A percentile compares a stretch with the other conserved stretches of the same genome.
These are phyloP conservation scores for Aspergillus uvarum DNA, from an alignment of 2,329 filamentous ascomycete species.

Conservation along the genomic window DNA sequence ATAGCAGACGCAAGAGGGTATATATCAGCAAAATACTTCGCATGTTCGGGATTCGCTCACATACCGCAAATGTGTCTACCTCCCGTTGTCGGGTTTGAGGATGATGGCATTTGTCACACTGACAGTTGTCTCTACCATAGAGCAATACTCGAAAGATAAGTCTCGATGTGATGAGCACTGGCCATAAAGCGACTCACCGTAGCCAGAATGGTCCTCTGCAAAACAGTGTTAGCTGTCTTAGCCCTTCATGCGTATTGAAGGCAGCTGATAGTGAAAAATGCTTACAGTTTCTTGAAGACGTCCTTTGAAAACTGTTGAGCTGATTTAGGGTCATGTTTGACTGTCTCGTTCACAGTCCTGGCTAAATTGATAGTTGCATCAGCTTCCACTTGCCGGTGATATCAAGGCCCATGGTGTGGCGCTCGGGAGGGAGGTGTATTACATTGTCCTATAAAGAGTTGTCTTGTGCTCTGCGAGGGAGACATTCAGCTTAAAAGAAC, in stretches of 20 bases:
- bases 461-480: not conserved
- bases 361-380: not conserved
- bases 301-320: not conserved
- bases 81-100: conserved; percentile 68
- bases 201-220: conserved; percentile 19
- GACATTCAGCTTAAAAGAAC: not conserved
- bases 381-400: not conserved
- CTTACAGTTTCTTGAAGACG: not conserved
- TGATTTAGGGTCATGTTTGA: too few relatives aligned
- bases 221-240: conserved; percentile 4
- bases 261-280: not conserved
- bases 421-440: not conserved
- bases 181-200: conserved; percentile 8
- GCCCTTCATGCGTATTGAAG: not conserved
- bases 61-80: conserved; percentile 67
- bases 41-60: not conserved
- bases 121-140: conserved; percentile 67
- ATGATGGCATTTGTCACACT: conserved; percentile 66
- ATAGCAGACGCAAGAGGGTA: not conserved
- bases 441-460: not conserved
- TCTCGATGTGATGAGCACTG: not conserved
- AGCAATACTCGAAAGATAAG: not conserved
- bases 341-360: not conserved
- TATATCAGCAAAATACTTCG: not conserved
- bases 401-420: not conserved